These are phyloP conservation scores for Coniella vitis DNA, from an alignment of 2,329 filamentous ascomycete genomes.

Conservation along the genomic window DNA sequence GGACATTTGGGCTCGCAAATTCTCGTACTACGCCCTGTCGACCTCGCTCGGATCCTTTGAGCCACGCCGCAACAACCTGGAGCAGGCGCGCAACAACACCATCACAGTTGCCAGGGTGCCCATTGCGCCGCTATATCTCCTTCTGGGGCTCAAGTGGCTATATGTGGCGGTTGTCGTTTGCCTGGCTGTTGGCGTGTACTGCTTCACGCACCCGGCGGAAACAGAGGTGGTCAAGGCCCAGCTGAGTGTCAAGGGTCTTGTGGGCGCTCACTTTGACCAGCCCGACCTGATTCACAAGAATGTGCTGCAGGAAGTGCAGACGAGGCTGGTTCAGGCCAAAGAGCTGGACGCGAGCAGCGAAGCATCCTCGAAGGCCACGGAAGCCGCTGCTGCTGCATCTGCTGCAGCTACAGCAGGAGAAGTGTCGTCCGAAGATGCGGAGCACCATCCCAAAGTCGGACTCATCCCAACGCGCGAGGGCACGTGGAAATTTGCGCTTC, in stretches of 20 bases:
- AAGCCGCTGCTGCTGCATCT: no score
- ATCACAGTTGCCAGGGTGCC: background rate
- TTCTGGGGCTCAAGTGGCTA: background rate
- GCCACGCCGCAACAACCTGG: background rate
- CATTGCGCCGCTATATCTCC: background rate
- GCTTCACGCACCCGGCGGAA: slow-evolving; percentile 1
- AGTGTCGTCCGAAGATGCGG: background rate
- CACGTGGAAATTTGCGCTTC: background rate
- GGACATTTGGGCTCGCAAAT: background rate
- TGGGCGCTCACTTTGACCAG: background rate
- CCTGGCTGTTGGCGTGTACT: background rate
- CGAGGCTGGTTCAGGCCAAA: background rate
- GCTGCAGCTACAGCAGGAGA: background rate
- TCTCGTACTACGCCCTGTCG: background rate
- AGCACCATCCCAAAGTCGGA: background rate
- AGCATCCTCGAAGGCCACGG: background rate
- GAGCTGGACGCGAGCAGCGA: background rate
- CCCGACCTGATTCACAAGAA: background rate
- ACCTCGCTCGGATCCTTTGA: background rate
- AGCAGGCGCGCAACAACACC: background rate
- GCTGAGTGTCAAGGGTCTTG: background rate
- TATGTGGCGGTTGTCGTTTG: slow-evolving; percentile 1
- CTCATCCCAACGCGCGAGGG: background rate
- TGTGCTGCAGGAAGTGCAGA: background rate
- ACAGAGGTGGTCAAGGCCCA: background rate